Percentiles rank a stretch among this genome's conserved stretches.
Conservation (phyloP, 768 basidiomycete genomes). For the Hygrophorus russula region DNA sequence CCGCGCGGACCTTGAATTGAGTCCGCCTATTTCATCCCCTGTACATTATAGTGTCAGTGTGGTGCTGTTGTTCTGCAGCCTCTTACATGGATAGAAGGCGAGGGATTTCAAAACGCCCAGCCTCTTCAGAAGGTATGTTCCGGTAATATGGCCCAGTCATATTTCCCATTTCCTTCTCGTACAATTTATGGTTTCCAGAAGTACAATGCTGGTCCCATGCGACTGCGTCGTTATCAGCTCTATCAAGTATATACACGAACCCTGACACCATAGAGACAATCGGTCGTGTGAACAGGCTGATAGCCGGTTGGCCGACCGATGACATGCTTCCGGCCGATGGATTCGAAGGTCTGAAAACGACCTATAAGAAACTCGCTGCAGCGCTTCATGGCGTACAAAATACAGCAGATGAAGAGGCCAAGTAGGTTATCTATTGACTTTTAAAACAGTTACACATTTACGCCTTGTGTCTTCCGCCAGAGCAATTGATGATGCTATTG, state of each 20-base stretch:
- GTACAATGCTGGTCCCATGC: conserved; percentile 70
- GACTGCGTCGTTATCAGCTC: conserved; percentile 40
- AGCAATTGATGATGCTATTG: conserved; percentile 61
- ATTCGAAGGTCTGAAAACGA: conserved; percentile 48
- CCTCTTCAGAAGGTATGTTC: conserved; percentile 62
- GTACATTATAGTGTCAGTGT: too few relatives aligned
- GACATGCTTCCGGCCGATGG: conserved; percentile 60
- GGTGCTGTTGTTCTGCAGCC: too few relatives aligned
- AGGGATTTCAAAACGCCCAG: conserved; percentile 47
- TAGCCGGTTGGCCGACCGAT: conserved; percentile 62
- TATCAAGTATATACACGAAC: conserved; percentile 44
- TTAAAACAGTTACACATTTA: conserved; percentile 4
- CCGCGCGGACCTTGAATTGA: too few relatives aligned
- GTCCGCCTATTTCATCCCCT: too few relatives aligned
- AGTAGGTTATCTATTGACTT: conserved; percentile 28
- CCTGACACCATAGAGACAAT: conserved; percentile 45
- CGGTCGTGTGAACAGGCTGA: conserved; percentile 61
- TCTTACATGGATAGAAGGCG: conserved; percentile 56
- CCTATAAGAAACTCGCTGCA: conserved; percentile 48
- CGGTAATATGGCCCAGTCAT: conserved; percentile 7
- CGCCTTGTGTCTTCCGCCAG: conserved; percentile 27
- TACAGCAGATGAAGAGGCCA: conserved; percentile 49
- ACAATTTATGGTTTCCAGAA: conserved; percentile 34
- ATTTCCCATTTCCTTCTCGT: conserved; percentile 10
- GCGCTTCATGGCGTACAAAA: conserved; percentile 54